These are phyloP conservation scores for Marasmius sp. DNA, from an alignment of 1,284 basidiomycete species.

Conservation along the genomic window DNA sequence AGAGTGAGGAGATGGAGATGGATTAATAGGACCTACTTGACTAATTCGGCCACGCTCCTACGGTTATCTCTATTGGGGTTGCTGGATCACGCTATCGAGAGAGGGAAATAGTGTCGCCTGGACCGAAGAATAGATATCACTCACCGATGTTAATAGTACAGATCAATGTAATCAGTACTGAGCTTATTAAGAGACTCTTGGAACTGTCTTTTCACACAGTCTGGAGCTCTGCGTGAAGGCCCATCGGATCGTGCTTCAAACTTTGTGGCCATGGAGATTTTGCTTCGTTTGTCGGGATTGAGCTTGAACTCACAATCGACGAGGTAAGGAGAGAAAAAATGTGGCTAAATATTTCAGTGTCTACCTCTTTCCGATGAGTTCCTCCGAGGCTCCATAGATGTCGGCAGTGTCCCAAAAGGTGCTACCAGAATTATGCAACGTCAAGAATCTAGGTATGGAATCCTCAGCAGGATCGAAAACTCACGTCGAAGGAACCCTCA, in stretches of 20 bases:
- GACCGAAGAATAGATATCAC: neutral
- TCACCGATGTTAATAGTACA: conserved; percentile 15
- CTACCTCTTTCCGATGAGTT: conserved; percentile 10
- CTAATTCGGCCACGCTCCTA: conserved; percentile 45
- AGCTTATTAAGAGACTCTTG: conserved; percentile 9
- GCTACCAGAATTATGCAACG: neutral
- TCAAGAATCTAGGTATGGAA: conserved; percentile 2
- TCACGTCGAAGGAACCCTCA: neutral
- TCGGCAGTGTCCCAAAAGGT: conserved; percentile 7
- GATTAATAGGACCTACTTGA: conserved; percentile 31
- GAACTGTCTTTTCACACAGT: conserved; percentile 12
- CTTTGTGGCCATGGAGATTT: conserved; percentile 53
- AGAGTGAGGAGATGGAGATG: neutral
- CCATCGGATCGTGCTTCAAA: conserved; percentile 36
- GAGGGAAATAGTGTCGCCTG: neutral
- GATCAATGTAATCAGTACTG: conserved; percentile 12
- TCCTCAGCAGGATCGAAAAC: too few relatives aligned
- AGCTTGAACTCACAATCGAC: conserved; percentile 45
- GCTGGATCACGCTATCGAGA: conserved; percentile 10
- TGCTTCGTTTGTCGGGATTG: conserved; percentile 40
- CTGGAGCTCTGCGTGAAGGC: conserved; percentile 27
- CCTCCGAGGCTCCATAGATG: conserved; percentile 9
- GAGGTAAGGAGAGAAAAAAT: too few relatives aligned
- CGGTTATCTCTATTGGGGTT: conserved; percentile 20
- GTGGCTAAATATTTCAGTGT: too few relatives aligned